phyloP scores from a whole-genome alignment of 2,329 filamentous ascomycete species.

The Aurifilum marmelostoma region DNA sequence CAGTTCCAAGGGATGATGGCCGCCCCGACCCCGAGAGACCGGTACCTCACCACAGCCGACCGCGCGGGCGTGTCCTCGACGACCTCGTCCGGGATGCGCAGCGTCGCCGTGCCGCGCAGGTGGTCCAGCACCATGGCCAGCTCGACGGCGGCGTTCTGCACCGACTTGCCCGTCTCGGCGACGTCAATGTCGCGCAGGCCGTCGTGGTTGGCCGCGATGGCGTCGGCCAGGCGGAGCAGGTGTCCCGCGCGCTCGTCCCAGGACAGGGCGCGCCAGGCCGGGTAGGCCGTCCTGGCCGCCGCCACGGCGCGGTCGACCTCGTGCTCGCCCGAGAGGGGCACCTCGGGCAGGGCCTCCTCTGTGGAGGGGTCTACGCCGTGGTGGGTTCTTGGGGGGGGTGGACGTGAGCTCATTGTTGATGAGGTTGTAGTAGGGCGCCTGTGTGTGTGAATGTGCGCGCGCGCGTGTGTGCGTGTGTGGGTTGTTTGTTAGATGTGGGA shows the following conservation, averaged over 20 bases:
- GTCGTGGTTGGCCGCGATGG: slow-evolving; percentile 28
- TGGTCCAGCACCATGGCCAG: slow-evolving; percentile 22
- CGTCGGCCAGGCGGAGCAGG: slow-evolving; percentile 24
- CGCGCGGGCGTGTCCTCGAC: slow-evolving; percentile 24
- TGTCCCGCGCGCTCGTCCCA: slow-evolving; percentile 27
- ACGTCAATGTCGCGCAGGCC: slow-evolving; percentile 26
- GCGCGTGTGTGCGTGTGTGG: no score
- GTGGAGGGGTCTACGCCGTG: slow-evolving; percentile 54
- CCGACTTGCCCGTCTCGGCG: slow-evolving; percentile 29
- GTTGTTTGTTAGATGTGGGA: no score
- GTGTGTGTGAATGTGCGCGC: no score
- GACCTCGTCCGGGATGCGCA: slow-evolving; percentile 30
- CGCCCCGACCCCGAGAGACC: slow-evolving; percentile 45
- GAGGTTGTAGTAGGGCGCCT: slow-evolving; percentile 47
- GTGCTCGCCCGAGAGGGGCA: slow-evolving; percentile 48
- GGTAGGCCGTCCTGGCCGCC: slow-evolving; percentile 51
- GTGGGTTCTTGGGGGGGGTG: slow-evolving; percentile 48
- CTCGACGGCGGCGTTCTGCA: slow-evolving; percentile 28
- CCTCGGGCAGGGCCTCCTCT: slow-evolving; percentile 49
- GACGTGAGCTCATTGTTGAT: slow-evolving; percentile 51
- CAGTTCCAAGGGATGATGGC: slow-evolving; percentile 57
- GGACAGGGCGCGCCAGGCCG: slow-evolving; percentile 41
- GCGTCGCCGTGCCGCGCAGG: slow-evolving; percentile 22
- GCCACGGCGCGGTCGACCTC: slow-evolving; percentile 53
- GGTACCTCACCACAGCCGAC: slow-evolving; percentile 22